Conservation (phyloP, 2,329 filamentous ascomycete genomes). For the Microcyclospora tardicrescens region DNA sequence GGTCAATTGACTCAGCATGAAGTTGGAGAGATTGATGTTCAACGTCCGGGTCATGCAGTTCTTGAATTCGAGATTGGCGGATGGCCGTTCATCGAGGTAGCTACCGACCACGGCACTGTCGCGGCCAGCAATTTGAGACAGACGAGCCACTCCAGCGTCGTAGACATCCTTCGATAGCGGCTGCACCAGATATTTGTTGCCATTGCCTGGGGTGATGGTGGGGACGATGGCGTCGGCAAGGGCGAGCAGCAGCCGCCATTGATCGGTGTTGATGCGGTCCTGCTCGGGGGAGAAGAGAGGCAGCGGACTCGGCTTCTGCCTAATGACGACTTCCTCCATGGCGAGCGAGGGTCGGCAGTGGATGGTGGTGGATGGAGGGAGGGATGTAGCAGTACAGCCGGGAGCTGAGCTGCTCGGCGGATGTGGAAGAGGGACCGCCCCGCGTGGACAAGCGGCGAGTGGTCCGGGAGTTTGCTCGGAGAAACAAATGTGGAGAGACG, state of each 20-base stretch:
- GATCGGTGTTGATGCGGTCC: constrained; percentile 24
- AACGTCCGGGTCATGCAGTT: constrained; percentile 38
- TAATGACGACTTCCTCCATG: constrained; percentile 4
- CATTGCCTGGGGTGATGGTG: constrained; percentile 31
- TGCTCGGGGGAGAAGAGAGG: constrained; percentile 1
- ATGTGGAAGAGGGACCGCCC: not conserved
- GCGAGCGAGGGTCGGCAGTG: not conserved
- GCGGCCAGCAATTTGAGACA: constrained; percentile 27
- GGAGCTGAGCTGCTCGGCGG: not conserved
- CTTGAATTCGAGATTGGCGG: constrained; percentile 41
- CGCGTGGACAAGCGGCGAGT: no score
- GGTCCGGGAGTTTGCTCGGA: no score
- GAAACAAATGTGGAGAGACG: no score
- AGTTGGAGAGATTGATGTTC: constrained; percentile 34
- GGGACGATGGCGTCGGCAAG: constrained; percentile 48
- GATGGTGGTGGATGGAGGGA: not conserved
- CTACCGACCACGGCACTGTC: constrained; percentile 23
- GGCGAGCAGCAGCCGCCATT: constrained; percentile 47
- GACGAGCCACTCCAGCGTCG: constrained; percentile 33
- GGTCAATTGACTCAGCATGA: constrained; percentile 36
- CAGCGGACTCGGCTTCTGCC: constrained; percentile 6
- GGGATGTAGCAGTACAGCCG: not conserved
- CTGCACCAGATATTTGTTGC: constrained; percentile 15
- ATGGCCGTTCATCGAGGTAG: constrained; percentile 20
- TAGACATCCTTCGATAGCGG: constrained; percentile 14